Evolutionary conservation across 2,329 filamentous ascomycete species (phyloP), one percentile per base, ranked within the genome.

Genomic region (Aspergillus ibericus): DNA sequence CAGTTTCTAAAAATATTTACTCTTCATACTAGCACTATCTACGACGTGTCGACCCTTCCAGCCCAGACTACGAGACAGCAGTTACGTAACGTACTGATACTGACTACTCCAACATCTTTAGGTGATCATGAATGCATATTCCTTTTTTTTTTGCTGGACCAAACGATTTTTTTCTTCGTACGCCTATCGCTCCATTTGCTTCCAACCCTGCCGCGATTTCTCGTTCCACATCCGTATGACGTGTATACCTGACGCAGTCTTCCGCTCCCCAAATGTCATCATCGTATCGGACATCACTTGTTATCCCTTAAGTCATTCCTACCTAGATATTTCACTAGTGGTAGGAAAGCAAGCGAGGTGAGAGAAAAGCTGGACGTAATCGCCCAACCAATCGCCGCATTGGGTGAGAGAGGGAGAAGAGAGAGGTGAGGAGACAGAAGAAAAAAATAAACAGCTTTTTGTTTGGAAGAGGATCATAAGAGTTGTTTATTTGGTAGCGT

Each of bases 401-500:
- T 34, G 53, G 48, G 44, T 16, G 35, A 36, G 46, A 16, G 12
- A 36, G 13, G 16, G 50, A 44, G 22, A 42, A 25, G 34, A 10
- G 36, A 44, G n/a, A 40, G 8, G n/a, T 25, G 9, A 5, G 27
- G 29, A 10, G 9, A 32, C 12, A 32, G 9, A 32, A 10, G 29
- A 10, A 32, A 9, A 10, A 27, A n/a, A 53, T 29, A 53, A 53
- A 32, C 51, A 53, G 13, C 22, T 48, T 57, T 29, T 32, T n/a
- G n/a, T n/a, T 59, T 62, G 51, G 63, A 68, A 65, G 62, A 59
- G 12, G 25, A 32, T 71, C 69, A 70, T 72, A 42, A 66, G 69
- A 69, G 68, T 73, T 72, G 55, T 65, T 66, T 64, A 72, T 74
- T 70, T 72, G 38, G 36, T 74, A 70, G 69, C 69, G 68, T 71